Evolutionary conservation across 495 filamentous ascomycete species (phyloP), one percentile per base, ranked within the genome.

Genomic region (Aspergillus hancockii): DNA sequence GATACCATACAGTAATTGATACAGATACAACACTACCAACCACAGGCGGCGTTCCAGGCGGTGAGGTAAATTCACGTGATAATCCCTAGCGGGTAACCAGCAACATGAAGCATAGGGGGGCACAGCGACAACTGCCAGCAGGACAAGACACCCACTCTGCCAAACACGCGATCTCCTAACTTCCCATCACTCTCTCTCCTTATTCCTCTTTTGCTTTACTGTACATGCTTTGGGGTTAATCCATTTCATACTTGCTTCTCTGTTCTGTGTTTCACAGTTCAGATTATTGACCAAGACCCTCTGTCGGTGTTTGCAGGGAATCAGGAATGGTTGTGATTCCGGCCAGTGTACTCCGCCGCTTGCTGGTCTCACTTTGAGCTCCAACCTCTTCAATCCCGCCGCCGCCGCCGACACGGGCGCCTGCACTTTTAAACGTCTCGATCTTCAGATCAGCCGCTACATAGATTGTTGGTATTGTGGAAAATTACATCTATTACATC

Each of bases 351-450:
- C 66, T 71, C 64, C 68, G 66, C 68, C 66, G 64, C 67, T 63
- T 68, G 61, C 68, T 71, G 63, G 67, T 71, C 67, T 71, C 66
- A 67, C 64, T 63, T 61, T 67, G 62, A 67, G 63, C 61, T 69
- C 45, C 67, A 63, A 63, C 64, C 52, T 52, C 61, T 62, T 40
- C 57, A 57, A 61, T 54, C 53, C 62, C 59, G 38, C 59, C 55
- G 52, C 45, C 55, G 50, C 60, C 52, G 43, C n/a, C n/a, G n/a
- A 60, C 63, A 50, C 67, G 45, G 61, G 55, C 59, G 57, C 34
- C 50, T 63, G 47, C 64, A 45, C 57, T 41, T 22, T 49, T 36
- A 28, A 28, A 46, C 32, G 16, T 36, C 22, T 50, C 45, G 40
- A 13, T 56, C 25, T 54, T 47, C 40, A 53, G 23, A 40, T 52